Evolutionary conservation across 495 filamentous ascomycete species (phyloP).

Genomic region (Margaritispora aquatica): DNA sequence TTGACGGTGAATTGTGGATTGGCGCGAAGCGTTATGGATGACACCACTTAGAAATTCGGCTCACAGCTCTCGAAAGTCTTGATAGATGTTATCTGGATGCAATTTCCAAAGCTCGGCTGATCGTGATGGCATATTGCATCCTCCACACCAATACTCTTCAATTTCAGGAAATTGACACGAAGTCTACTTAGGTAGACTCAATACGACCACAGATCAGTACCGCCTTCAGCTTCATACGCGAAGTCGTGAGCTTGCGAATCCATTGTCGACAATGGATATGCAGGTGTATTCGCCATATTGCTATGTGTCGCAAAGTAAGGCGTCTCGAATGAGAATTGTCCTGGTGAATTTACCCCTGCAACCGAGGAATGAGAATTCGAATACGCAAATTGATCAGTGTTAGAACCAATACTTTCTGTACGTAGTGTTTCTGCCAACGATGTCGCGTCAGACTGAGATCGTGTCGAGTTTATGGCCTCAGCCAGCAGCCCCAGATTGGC

Average conservation of each 20-base stretch:
- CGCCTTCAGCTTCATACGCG: conserved; percentile 5
- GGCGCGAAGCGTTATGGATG: too few relatives aligned
- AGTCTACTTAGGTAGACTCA: too few relatives aligned
- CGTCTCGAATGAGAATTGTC: conserved; percentile 16
- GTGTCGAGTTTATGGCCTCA: conserved; percentile 1
- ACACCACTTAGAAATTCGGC: too few relatives aligned
- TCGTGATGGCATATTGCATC: too few relatives aligned
- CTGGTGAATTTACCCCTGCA: conserved; percentile 7
- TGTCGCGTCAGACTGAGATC: background rate
- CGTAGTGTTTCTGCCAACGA: background rate
- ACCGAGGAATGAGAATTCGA: background rate
- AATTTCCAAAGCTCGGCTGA: too few relatives aligned
- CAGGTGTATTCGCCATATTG: background rate
- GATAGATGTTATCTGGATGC: too few relatives aligned
- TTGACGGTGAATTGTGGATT: background rate
- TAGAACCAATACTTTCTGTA: background rate
- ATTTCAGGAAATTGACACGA: too few relatives aligned
- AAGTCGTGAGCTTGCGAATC: conserved; percentile 14
- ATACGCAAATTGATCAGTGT: conserved; percentile 7
- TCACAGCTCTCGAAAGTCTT: too few relatives aligned
- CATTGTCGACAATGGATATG: conserved; percentile 1
- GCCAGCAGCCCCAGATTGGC: conserved; percentile 18
- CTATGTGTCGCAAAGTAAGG: conserved; percentile 6
- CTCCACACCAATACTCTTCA: too few relatives aligned
- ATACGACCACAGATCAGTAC: conserved; percentile 9